Base-by-base conservation (phyloP, 2,329 filamentous ascomycete genomes). In the Trichoderma sp. region DNA sequence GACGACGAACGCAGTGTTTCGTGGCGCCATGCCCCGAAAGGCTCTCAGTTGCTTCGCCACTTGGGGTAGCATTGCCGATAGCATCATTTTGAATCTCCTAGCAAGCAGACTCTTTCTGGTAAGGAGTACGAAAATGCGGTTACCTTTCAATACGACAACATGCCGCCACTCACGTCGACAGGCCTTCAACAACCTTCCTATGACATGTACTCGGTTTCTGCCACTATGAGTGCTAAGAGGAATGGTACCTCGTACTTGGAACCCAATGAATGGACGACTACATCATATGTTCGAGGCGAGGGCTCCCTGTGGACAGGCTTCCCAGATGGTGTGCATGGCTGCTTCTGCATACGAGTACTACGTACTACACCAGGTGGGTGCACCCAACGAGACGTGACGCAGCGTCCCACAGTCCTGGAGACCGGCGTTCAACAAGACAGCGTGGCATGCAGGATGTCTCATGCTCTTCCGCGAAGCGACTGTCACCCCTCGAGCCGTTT, bases 361-460 rank as follows among this genome's bases (percentile, higher is more conserved):
- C 9, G 47, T 64, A 52, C 44, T 47, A 43, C 9, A 43, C 30
- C 3, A 39, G 34, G 26, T 44, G 39, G 39, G 7, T 21, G 30
- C 41, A n/a, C 34, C 34, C 41, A 52, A 56, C 41, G 34, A 43
- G 50, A 21, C 21, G 57, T 57, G 34, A 65, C 52, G 56, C 56
- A 51, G 43, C 58, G 65, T 65, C 44, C 65, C 63, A 54, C 63
- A 44, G 26, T 54, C 63, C 57, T 59, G 52, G 57, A 65, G 51
- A 61, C 30, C 17, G 56, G 57, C 43, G 21, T 54, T 24, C 47
- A 55, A 54, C 41, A 12, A 50, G 63, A 66, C 63, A 54, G 57
- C 57, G 57, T 65, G 47, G 54, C 66, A 58, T 66, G 66, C 57
- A 52, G 55, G 24, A 26, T 30, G 39, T 58, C 54, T 64, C 45